Percentiles rank a stretch among this genome's conserved stretches.
phyloP scores from a whole-genome alignment of 2,329 filamentous ascomycete genomes.

The Colletotrichum echinochloae region DNA sequence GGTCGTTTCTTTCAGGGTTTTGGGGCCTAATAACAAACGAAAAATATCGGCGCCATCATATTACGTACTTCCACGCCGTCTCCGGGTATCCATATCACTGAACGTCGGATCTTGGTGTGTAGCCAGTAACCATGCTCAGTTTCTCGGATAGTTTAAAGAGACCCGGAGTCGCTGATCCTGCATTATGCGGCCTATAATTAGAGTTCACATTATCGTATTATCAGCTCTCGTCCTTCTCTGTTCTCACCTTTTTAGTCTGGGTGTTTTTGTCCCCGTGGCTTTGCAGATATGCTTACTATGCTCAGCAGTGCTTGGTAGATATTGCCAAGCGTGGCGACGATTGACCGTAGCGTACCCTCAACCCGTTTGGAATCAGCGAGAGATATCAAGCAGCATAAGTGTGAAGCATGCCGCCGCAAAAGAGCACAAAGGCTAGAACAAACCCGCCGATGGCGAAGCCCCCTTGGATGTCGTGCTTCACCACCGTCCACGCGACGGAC shows the following conservation, averaged over 20 bases:
- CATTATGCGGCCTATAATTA: not conserved
- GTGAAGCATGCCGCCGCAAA: not conserved
- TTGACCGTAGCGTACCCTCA: too few relatives aligned
- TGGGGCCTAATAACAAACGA: not conserved
- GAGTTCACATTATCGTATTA: not conserved
- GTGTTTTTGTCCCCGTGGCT: not conserved
- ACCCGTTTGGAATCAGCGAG: not conserved
- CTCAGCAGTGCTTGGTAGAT: too few relatives aligned
- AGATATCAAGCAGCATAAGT: not conserved
- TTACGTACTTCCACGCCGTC: not conserved
- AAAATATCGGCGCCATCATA: not conserved
- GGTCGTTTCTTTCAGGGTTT: conserved; percentile 20
- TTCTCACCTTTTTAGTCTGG: not conserved
- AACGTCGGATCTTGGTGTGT: not conserved
- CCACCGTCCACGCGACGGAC: not conserved
- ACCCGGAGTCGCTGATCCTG: not conserved
- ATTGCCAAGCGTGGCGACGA: too few relatives aligned
- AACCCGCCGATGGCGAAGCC: not conserved
- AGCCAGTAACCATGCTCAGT: not conserved
- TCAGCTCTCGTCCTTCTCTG: not conserved
- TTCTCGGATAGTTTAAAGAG: not conserved
- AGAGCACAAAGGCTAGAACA: not conserved
- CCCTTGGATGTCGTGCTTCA: not conserved
- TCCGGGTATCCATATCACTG: not conserved
- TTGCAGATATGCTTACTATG: too few relatives aligned